Conservation (phyloP, 495 filamentous ascomycete genomes). For the Penicillium tannophilum region DNA sequence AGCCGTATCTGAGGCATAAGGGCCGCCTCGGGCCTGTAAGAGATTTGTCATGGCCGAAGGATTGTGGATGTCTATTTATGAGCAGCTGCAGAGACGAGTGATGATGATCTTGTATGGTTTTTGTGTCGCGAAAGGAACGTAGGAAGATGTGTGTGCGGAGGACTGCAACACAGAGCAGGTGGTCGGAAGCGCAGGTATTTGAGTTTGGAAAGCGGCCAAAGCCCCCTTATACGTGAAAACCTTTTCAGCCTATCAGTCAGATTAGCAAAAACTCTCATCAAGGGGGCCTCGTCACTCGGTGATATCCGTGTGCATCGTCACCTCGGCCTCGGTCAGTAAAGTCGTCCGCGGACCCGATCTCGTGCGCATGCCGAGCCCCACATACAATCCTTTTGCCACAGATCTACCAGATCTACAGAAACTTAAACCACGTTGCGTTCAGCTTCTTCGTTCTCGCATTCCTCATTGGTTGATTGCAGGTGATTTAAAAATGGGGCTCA, state of each 20-base stretch:
- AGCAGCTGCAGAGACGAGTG: too few species aligned
- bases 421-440: not conserved
- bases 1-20: conserved; percentile 50
- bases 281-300: not conserved
- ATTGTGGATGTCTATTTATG: not conserved
- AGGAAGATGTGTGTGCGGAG: too few species aligned
- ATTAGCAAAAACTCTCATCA: not conserved
- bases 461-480: not conserved
- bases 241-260: conserved; percentile 5
- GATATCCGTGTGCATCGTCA: not conserved
- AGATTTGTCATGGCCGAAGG: not conserved
- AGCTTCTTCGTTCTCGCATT: not conserved
- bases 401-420: not conserved
- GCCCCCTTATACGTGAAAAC: not conserved
- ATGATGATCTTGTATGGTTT: too few species aligned
- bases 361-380: conserved; percentile 1
- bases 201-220: too few species aligned
- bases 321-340: not conserved
- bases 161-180: too few species aligned
- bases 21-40: conserved; percentile 22
- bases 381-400: not conserved
- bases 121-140: too few species aligned
- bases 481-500: too few species aligned
- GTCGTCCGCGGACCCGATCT: not conserved
- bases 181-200: too few species aligned